Base-by-base conservation (phyloP, 2,329 filamentous ascomycete genomes). In the Seiridium cupressi region DNA sequence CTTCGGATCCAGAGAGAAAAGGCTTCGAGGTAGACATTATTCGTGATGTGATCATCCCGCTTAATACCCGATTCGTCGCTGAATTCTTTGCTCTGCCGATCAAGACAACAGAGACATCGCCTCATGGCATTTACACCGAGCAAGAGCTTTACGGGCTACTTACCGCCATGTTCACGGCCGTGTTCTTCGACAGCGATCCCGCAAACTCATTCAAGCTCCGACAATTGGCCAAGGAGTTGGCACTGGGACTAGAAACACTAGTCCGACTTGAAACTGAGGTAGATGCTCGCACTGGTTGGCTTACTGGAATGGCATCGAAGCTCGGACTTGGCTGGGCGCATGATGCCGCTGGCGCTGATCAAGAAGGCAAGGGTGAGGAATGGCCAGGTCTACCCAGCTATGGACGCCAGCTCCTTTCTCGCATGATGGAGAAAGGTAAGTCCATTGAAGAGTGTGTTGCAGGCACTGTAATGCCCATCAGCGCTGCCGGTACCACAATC, bases 11-110 rank as follows among this genome's bases (percentile, higher is more conserved):
- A 4, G 53, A 35, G 1, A 11, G 65, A 76, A 77, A n/a, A 81
- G 79, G 66, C 59, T 81, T 82, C 63, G 84, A 87, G 70, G 79
- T 88, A 55, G 86, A 88, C 65, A 81, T 88, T 62, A 81, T 85
- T 8, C 63, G 69, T 13, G 69, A 71, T 36, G 73, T 86, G 57
- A 82, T 82, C 38, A 83, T 84, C 64, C 68, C 84, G 3, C 79
- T 80, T 3, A 81, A 81, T 55, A 80, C 84, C 7, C 81, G 84
- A 62, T 85, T 85, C 64, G 80, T 81, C 3, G 77, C 83, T 7
- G 79, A 79, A 47, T 70, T 85, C 59, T 85, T 85, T 67, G 79
- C 77, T 5, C 71, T 86, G 13, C 83, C 83, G 3, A 72, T 85
- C 64, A 85, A 84, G 73, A 83, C 80, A 8, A 76, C 78, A 44